Evolutionary conservation across 2,329 filamentous ascomycete species (phyloP), one percentile per base, ranked within the genome.

Genomic region (Aspergillus ibericus): DNA sequence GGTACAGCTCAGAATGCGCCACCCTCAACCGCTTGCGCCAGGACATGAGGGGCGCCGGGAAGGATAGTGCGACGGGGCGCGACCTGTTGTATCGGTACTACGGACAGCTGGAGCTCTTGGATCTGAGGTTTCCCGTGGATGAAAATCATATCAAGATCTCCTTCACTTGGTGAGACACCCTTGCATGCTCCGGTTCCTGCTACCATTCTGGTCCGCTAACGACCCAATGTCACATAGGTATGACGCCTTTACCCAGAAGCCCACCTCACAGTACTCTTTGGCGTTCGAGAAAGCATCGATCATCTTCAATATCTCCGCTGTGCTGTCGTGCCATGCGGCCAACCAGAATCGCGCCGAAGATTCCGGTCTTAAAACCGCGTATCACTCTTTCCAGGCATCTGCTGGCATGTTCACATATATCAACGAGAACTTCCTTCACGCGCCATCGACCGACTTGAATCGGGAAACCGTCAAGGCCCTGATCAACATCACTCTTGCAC

Each of bases 331-430:
- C 71, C 92, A 99, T 82, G 95, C 93, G 61, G 92, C 93, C 44
- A 85, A 91, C 71, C 96, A 99, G 78, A 93, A 95, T 67, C 88
- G 95, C 51, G 90, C 90, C 63, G 93, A 98, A 72, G 95, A 99
- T 71, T 85, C 90, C 5, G 93, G 93, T 34, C 85, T 98, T 73
- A 99, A 99, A 80, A 93, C 92, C 13, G 92, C 95, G 16, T 99
- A 98, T 74, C 93, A 99, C 76, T 97, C 93, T 18, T 98, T 98
- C 79, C 95, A 99, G 76, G 95, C 95, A 40, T 93, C 93, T 7
- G 95, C 95, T 9, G 95, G 95, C 79, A 99, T 99, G 95, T 99
- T 98, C 76, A 98, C 93, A 54, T 99, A 99, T 71, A 99, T 99
- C 80, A 99, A 99, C 77, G 95, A 99, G 78, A 99, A 99, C 79